Percentiles rank a stretch among this genome's conserved stretches.
Evolutionary conservation across 2,329 filamentous ascomycete species (phyloP).

Genomic region (Calonectria fujianensis): DNA sequence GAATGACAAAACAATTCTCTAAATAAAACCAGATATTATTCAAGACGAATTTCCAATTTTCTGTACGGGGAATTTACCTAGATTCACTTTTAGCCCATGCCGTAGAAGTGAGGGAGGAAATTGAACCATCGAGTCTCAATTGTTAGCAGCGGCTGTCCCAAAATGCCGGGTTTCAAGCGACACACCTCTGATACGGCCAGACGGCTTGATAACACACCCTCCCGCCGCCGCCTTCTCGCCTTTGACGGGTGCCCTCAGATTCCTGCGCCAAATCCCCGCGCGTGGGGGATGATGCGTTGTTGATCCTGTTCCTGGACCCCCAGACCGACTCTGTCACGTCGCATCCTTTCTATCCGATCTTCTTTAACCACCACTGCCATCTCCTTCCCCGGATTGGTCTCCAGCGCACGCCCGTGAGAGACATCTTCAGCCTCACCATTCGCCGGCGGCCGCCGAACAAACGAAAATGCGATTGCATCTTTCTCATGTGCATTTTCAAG

Average conservation of each 20-base stretch:
- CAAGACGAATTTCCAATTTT: neutral
- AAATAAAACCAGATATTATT: neutral
- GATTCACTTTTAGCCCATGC: neutral
- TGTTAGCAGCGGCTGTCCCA: conserved; percentile 22
- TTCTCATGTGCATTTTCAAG: conserved; percentile 1
- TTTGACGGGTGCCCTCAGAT: neutral
- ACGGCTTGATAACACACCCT: conserved; percentile 25
- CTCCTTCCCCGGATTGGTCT: conserved; percentile 4
- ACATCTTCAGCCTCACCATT: conserved; percentile 23
- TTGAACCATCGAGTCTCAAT: neutral
- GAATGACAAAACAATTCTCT: neutral
- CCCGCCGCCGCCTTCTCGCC: conserved; percentile 4
- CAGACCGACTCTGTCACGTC: neutral
- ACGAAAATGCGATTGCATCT: conserved; percentile 22
- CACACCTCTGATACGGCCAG: conserved; percentile 18
- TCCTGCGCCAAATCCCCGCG: conserved; percentile 21
- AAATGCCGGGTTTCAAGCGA: conserved; percentile 11
- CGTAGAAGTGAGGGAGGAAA: neutral
- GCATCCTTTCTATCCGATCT: neutral
- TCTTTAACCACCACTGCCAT: neutral
- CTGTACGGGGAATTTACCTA: too few relatives aligned
- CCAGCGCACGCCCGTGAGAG: conserved; percentile 1
- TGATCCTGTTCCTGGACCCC: conserved; percentile 17
- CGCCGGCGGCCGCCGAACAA: conserved; percentile 35
- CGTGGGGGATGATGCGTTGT: conserved; percentile 27